Percentiles rank a stretch among this genome's conserved stretches.
Conservation (phyloP, 495 filamentous ascomycete species). For the Penicillium steckii region DNA sequence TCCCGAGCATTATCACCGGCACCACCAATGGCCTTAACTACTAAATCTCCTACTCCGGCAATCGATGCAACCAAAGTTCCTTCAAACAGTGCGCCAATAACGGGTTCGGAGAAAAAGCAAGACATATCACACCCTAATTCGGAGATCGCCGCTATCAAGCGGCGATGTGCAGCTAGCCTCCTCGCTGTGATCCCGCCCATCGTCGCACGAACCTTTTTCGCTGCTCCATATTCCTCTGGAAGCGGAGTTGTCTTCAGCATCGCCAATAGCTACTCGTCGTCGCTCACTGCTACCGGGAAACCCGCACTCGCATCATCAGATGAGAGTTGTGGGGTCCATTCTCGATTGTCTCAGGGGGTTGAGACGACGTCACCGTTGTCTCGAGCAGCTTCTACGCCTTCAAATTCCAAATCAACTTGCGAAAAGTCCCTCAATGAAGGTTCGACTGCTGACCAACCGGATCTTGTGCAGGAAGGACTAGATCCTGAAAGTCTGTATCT, state of each 20-base stretch:
- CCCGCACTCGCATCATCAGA: slow-evolving; percentile 10
- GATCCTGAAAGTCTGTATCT: slow-evolving; percentile 39
- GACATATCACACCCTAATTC: slow-evolving; percentile 25
- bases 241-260: slow-evolving; percentile 30
- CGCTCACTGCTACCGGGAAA: slow-evolving; percentile 5
- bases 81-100: slow-evolving; percentile 4
- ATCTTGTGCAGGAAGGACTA: slow-evolving; percentile 17
- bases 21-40: neutral
- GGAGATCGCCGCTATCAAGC: slow-evolving; percentile 52
- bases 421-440: neutral
- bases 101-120: slow-evolving; percentile 13
- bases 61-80: slow-evolving; percentile 3
- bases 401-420: neutral
- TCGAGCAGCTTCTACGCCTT: neutral
- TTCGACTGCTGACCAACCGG: neutral
- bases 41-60: neutral
- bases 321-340: slow-evolving; percentile 2
- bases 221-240: slow-evolving; percentile 15
- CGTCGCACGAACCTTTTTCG: slow-evolving; percentile 41
- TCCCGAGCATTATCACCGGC: slow-evolving; percentile 1
- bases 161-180: slow-evolving; percentile 52
- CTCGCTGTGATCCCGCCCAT: slow-evolving; percentile 44
- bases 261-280: slow-evolving; percentile 16
- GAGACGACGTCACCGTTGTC: slow-evolving; percentile 5
- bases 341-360: slow-evolving; percentile 8